Base-by-base conservation (phyloP, 2,329 filamentous ascomycete genomes). In the Verticillium longisporum region DNA sequence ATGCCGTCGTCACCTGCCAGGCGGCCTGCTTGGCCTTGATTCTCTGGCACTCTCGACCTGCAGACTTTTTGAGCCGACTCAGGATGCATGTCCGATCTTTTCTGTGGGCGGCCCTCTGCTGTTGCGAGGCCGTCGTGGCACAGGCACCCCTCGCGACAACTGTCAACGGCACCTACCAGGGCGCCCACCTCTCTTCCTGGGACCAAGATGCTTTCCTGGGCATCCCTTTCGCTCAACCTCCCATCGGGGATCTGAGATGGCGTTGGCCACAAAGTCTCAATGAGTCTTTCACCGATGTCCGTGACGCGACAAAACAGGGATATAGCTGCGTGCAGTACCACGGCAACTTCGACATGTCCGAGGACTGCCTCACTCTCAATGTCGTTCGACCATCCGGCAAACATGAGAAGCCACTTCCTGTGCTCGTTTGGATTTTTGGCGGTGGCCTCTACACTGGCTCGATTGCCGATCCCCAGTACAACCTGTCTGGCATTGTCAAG, bases 401-500 rank as follows among this genome's bases (percentile, higher is more conserved):
- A n/a, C 60, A 66, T 1, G 64, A 69, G 13, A 68, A 71, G 7
- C 70, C 67, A 0, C 67, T 79, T 2, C 78, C 78, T 1, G 78
- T 81, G 54, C 60, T 76, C 0, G 70, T 77, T 1, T 89, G 86
- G 85, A 83, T 89, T 32, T 83, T 87, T 64, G 78, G 83, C 13
- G 84, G 83, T 36, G 83, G 81, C 1, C 77, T 84, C 5, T 78
- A 74, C 58, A 73, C 76, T 36, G 85, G 85, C 1, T 75, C 78
- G 69, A 69, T 78, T 65, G 66, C 73, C 63, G 83, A 86, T 62
- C 75, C 80, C 5, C 80, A 85, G 60, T 89, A 89, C 69, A 89
- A 89, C 66, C 76, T 88, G 38, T 85, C 83, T 26, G 84, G 81
- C 56, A 82, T 89, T 56, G 83, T 89, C 6, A 72, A 79, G 55